These are phyloP conservation scores for Phytophthora colocasiae DNA, from an alignment of 352 stramenopile genomes.

Conservation along the genomic window DNA sequence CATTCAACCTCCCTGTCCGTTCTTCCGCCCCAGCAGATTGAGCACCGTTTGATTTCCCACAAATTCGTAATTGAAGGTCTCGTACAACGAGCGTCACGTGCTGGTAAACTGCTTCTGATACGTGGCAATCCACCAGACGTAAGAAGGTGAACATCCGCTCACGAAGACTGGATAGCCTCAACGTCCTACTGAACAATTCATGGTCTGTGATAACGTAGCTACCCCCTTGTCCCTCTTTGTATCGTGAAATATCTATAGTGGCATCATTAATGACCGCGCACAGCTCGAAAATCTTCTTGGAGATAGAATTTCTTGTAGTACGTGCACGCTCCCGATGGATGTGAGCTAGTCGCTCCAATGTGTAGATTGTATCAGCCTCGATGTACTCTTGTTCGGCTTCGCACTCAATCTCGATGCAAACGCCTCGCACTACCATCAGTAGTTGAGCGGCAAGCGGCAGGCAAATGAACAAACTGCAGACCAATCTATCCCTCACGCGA, in stretches of 20 bases:
- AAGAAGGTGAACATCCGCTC: constrained; percentile 70
- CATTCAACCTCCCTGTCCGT: constrained; percentile 6
- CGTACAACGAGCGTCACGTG: constrained; percentile 44
- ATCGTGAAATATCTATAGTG: constrained; percentile 23
- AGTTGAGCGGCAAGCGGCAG: constrained; percentile 44
- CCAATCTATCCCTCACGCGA: constrained; percentile 45
- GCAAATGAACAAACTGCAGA: constrained; percentile 61
- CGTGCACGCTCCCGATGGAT: constrained; percentile 28
- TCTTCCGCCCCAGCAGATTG: neutral
- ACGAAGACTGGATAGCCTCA: constrained; percentile 41
- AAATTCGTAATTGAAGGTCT: constrained; percentile 46
- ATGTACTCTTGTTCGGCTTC: constrained; percentile 24
- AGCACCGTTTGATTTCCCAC: constrained; percentile 15
- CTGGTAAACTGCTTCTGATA: constrained; percentile 51
- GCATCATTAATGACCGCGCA: constrained; percentile 27
- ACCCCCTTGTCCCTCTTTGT: constrained; percentile 11
- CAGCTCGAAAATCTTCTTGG: constrained; percentile 27
- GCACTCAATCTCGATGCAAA: constrained; percentile 28
- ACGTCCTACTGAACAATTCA: constrained; percentile 30
- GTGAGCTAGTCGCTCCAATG: constrained; percentile 15
- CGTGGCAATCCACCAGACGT: constrained; percentile 50
- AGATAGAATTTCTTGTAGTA: constrained; percentile 21
- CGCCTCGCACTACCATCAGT: constrained; percentile 39
- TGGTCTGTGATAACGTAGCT: constrained; percentile 28
- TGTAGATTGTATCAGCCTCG: constrained; percentile 22